Evolutionary conservation across 1,284 basidiomycete genomes (phyloP), one percentile per base, ranked within the genome.

Genomic region (Apiotrichum akiyoshidainum): DNA sequence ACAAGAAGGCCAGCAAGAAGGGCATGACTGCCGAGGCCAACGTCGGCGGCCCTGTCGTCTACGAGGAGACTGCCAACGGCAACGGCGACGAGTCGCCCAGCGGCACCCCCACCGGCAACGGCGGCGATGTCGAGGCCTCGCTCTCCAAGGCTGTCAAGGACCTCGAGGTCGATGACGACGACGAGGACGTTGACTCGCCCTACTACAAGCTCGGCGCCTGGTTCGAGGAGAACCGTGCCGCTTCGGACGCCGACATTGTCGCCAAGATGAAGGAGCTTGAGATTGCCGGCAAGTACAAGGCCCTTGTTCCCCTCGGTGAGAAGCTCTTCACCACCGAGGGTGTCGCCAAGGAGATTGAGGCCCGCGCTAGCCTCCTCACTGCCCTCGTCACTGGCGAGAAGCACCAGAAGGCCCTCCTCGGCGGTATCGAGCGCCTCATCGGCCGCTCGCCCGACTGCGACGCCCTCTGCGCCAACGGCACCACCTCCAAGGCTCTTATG

Each of bases 251-350:
- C 10, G 77, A 80, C 51, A 79, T 97, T 58, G 90, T 85, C 80
- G 89, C 90, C 78, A 92, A 93, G 81, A 89, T 90, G 5, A 89
- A 95, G 74, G 93, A 96, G 61, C 76, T 94, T 41, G 91, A 90
- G 37, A 89, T 99, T 66, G 91, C 90, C 72, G 94, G 92, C 83
- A 99, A 98, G 80, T 92, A 98, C 83, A 95, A 90, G 83, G 84
- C 88, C 1, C 81, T 96, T 35, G 84, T 91, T 62, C 87, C 94
- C 55, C 81, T 99, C 52, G 87, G 87, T 34, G 88, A 95, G 73
- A 84, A 86, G n/a, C 81, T 98, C 49, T 97, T 98, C 80, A 88
- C 88, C 33, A 72, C 71, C 33, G 84, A 85, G 54, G 81, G 91
- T 48, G 85, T 92, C 17, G 79, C 87, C 21, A 72, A 81, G 42